Conservation (phyloP, 228 moss, liverwort and hornwort species). For the Sphagnum magellanicum region DNA sequence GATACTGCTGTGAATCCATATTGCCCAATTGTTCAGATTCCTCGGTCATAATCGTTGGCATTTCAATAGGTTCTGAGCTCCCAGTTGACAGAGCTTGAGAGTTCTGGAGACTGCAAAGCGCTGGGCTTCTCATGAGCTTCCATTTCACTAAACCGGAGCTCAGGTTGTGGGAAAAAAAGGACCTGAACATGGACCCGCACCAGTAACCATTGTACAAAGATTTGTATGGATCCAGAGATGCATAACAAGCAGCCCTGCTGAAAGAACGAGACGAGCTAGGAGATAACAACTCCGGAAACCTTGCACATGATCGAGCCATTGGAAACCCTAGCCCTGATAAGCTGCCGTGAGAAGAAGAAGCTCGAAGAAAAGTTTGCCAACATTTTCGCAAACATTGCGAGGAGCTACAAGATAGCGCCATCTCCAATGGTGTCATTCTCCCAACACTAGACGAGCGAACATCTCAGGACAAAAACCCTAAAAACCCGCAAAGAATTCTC, state of each 20-base stretch:
- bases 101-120: slow-evolving; percentile 12
- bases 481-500: too few relatives aligned
- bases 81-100: slow-evolving; percentile 25
- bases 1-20: slow-evolving; percentile 4
- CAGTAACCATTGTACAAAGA: slow-evolving; percentile 12
- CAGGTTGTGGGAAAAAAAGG: too few relatives aligned
- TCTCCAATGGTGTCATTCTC: background rate
- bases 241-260: slow-evolving; percentile 12
- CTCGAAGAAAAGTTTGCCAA: slow-evolving; percentile 6
- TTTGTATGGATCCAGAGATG: slow-evolving; percentile 14
- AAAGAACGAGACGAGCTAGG: slow-evolving; percentile 17
- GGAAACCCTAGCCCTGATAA: too few relatives aligned
- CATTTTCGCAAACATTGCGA: slow-evolving; percentile 41
- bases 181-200: background rate
- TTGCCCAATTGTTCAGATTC: slow-evolving; percentile 2
- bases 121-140: background rate
- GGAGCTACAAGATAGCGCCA: slow-evolving; percentile 50
- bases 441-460: too few relatives aligned
- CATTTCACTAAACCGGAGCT: background rate
- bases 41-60: slow-evolving; percentile 5
- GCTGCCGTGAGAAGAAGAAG: background rate
- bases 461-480: too few relatives aligned
- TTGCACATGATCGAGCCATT: slow-evolving; percentile 15
- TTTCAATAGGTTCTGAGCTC: slow-evolving; percentile 18
- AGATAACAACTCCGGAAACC: slow-evolving; percentile 33